Percentiles rank a stretch among this genome's conserved stretches.
These are phyloP conservation scores for Pycnococcus provasolii DNA, from an alignment of 139 green algal genomes.

Conservation along the genomic window DNA sequence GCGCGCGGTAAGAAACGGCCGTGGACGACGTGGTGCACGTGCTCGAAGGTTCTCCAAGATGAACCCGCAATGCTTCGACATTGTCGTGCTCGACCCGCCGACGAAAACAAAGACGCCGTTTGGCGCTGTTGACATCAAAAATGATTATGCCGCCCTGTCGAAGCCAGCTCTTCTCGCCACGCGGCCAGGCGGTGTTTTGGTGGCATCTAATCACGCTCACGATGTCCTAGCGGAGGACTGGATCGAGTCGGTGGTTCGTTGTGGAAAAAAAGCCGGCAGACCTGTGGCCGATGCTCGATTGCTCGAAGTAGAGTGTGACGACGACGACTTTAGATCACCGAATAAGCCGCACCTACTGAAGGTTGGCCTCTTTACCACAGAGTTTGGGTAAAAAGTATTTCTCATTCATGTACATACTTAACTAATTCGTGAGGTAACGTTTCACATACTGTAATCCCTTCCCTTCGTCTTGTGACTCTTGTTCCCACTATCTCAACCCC, in stretches of 20 bases:
- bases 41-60: slow-evolving; percentile 1
- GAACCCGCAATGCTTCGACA: slow-evolving; percentile 5
- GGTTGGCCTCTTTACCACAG: no score
- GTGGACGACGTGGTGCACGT: neutral
- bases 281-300: neutral
- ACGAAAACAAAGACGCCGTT: slow-evolving; percentile 15
- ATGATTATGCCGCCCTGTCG: slow-evolving; percentile 19
- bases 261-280: slow-evolving; percentile 4
- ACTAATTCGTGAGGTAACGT: no score
- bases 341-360: no score
- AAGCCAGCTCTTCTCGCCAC: slow-evolving; percentile 7
- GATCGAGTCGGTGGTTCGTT: slow-evolving; percentile 4
- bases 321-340: no score
- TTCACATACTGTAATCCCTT: no score
- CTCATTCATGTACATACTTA: no score
- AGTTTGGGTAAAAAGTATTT: no score
- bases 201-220: slow-evolving; percentile 20
- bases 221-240: slow-evolving; percentile 15
- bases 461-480: no score
- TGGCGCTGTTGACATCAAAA: slow-evolving; percentile 23
- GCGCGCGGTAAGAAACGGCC: neutral
- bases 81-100: slow-evolving; percentile 19
- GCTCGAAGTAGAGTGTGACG: no score
- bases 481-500: no score
- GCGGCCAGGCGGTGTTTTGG: neutral